phyloP scores from a whole-genome alignment of 2,329 filamentous ascomycete genomes.

The Fusarium pseudograminearum region DNA sequence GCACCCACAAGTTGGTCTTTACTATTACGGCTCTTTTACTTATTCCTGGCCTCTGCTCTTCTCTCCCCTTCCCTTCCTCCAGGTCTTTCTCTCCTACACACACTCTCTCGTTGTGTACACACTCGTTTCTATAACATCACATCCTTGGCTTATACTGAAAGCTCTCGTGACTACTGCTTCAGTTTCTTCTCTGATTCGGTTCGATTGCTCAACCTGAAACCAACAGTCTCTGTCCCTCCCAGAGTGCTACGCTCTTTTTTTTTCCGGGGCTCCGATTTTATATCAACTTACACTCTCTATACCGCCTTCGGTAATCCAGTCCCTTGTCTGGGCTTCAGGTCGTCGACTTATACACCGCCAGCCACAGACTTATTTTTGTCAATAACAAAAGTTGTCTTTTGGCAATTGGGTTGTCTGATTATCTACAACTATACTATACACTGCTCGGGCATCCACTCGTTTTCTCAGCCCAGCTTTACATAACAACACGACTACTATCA shows the following conservation, averaged over 20 bases:
- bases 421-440: background rate
- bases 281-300: constrained; percentile 27
- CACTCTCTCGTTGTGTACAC: background rate
- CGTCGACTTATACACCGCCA: constrained; percentile 28
- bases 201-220: constrained; percentile 34
- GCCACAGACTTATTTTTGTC: constrained; percentile 3
- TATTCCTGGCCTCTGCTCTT: constrained; percentile 34
- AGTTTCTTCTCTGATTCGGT: constrained; percentile 1
- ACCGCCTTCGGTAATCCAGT: constrained; percentile 22
- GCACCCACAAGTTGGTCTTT: constrained; percentile 43
- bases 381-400: background rate
- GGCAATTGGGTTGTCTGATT: background rate
- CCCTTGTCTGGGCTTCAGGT: constrained; percentile 16
- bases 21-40: constrained; percentile 42
- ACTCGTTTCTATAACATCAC: constrained; percentile 32
- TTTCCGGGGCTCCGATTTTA: constrained; percentile 17
- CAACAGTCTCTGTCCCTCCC: constrained; percentile 9
- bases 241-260: constrained; percentile 42
- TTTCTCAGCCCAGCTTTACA: background rate
- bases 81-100: constrained; percentile 25
- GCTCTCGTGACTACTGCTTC: constrained; percentile 20
- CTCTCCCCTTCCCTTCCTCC: constrained; percentile 26
- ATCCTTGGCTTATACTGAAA: constrained; percentile 27
- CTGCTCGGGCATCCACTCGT: background rate
- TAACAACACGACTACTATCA: background rate